Evolutionary conservation across 176 grass and related monocot species (phyloP).

Genomic region (Rhipidocladum racemiflorum): DNA sequence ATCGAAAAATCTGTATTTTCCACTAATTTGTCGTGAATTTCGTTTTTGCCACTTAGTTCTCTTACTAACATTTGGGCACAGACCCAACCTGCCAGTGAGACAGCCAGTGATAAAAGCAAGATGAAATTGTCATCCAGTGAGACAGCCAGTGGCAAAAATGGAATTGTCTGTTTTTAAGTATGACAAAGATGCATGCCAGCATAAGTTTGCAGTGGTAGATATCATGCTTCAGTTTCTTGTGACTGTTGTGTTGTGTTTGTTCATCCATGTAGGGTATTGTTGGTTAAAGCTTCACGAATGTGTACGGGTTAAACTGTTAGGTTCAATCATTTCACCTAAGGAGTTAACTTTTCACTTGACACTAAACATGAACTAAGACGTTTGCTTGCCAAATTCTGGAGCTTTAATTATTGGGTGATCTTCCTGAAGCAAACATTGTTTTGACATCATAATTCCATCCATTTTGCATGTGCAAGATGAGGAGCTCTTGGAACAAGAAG

Average conservation of each 20-base stretch:
- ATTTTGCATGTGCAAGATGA: constrained; percentile 61
- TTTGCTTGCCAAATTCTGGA: not conserved
- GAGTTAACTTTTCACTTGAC: constrained; percentile 9
- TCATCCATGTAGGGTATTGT: not conserved
- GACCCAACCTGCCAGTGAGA: not conserved
- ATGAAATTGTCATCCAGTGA: not conserved
- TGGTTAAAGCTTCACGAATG: not conserved
- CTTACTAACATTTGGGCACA: not conserved
- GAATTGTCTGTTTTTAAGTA: not conserved
- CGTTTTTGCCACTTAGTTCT: not conserved
- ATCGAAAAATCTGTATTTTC: not conserved
- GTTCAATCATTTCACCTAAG: constrained; percentile 13
- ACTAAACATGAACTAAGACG: not conserved
- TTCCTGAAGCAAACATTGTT: constrained; percentile 22
- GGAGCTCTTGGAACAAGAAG: constrained; percentile 65
- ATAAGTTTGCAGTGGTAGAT: not conserved
- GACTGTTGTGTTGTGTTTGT: not conserved
- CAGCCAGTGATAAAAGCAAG: not conserved
- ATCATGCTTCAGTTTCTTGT: not conserved
- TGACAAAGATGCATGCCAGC: not conserved
- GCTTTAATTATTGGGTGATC: not conserved
- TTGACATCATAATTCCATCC: constrained; percentile 20
- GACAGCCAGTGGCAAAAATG: not conserved
- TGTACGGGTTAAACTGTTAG: not conserved
- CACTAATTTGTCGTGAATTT: not conserved